Evolutionary conservation across 768 basidiomycete species (phyloP).

Genomic region (Psilocybe tampanensis): DNA sequence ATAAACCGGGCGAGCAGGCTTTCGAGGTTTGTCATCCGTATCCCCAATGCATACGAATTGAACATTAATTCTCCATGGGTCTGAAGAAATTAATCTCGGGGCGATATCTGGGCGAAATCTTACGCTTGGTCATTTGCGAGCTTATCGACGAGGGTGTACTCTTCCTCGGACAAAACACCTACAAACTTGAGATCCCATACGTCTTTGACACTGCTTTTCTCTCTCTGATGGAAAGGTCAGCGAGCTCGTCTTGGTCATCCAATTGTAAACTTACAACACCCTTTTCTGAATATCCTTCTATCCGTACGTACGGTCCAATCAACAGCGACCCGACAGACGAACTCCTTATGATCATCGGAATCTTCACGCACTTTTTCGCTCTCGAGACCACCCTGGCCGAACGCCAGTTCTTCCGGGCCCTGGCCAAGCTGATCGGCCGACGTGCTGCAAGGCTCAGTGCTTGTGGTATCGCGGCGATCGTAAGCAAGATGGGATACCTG

Average conservation of each 20-base stretch:
- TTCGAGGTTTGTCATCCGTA: conserved; percentile 63
- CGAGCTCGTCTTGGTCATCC: neutral
- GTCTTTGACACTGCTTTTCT: conserved; percentile 96
- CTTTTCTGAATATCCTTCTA: no score
- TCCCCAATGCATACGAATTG: neutral
- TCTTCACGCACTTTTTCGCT: conserved; percentile 96
- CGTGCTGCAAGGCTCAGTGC: conserved; percentile 90
- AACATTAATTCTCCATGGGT: neutral
- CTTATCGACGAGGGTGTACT: conserved; percentile 96
- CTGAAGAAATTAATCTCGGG: conserved; percentile 91
- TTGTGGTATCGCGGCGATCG: conserved; percentile 96
- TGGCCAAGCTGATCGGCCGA: conserved; percentile 86
- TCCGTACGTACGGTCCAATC: no score
- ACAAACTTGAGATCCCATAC: conserved; percentile 94
- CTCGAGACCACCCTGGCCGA: conserved; percentile 96
- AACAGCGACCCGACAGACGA: conserved; percentile 93
- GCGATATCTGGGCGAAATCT: conserved; percentile 93
- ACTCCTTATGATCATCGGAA: conserved; percentile 93
- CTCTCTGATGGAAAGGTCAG: conserved; percentile 92
- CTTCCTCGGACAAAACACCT: conserved; percentile 97
- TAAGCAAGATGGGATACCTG: conserved; percentile 90
- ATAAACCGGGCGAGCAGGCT: conserved; percentile 95
- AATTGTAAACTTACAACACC: neutral
- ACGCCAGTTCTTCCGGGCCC: conserved; percentile 94
- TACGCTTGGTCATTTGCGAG: conserved; percentile 93